Conservation (phyloP, 768 basidiomycete genomes). For the Pleurotus sapidus region DNA sequence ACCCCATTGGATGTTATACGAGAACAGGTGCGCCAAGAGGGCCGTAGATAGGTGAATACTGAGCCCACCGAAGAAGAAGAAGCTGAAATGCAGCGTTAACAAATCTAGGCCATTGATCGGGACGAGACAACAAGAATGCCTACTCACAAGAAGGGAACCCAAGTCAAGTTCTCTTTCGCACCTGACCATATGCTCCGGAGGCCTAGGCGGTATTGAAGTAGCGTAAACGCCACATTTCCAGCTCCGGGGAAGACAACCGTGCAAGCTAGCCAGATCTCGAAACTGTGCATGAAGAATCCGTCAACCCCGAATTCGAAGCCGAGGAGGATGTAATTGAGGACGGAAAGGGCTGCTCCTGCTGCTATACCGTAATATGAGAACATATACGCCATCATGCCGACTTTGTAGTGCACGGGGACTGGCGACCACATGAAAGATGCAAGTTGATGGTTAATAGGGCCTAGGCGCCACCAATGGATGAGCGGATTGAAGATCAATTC, state of each 20-base stretch:
- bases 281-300: conserved; percentile 68
- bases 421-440: conserved; percentile 73
- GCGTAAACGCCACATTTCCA: conserved; percentile 65
- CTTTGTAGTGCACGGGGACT: conserved; percentile 81
- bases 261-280: conserved; percentile 74
- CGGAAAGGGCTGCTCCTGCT: conserved; percentile 55
- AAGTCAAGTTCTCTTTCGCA: conserved; percentile 57
- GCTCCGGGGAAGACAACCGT: conserved; percentile 68
- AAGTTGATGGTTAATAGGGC: conserved; percentile 82
- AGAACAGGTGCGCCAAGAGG: conserved; percentile 68
- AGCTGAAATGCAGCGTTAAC: conserved; percentile 34
- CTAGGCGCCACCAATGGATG: conserved; percentile 70
- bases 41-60: conserved; percentile 67
- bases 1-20: conserved; percentile 77
- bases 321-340: conserved; percentile 70
- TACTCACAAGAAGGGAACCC: conserved; percentile 77
- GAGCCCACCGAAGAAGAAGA: conserved; percentile 78
- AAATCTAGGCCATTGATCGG: not conserved
- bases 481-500: conserved; percentile 87
- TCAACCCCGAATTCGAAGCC: conserved; percentile 63
- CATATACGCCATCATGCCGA: conserved; percentile 75
- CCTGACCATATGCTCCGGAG: conserved; percentile 47
- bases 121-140: conserved; percentile 9
- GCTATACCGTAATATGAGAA: conserved; percentile 61
- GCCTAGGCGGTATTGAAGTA: conserved; percentile 69